These are phyloP conservation scores for Fusarium avenaceum DNA, from an alignment of 2,329 filamentous ascomycete species.

Conservation along the genomic window DNA sequence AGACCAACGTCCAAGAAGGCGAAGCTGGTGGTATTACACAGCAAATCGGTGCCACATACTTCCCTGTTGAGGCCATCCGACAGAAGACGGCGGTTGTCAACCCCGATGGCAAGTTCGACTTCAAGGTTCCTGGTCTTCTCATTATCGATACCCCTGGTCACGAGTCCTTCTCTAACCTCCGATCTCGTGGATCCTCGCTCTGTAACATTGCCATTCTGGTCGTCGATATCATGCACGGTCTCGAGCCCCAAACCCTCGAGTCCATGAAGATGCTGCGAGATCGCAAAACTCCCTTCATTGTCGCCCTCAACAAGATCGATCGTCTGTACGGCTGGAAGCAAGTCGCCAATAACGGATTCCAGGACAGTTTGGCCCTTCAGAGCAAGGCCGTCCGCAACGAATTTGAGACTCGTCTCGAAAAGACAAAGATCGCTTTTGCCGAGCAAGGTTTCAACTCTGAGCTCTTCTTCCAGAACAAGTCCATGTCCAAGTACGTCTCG, in stretches of 20 bases:
- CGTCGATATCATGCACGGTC: slow-evolving; percentile 99
- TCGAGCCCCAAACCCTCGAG: slow-evolving; percentile 96
- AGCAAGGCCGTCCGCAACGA: slow-evolving; percentile 94
- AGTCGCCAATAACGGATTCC: slow-evolving; percentile 98
- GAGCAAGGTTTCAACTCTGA: slow-evolving; percentile 99
- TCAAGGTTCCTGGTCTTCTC: slow-evolving; percentile 96
- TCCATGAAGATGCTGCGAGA: slow-evolving; percentile 96
- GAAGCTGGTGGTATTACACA: slow-evolving; percentile 99
- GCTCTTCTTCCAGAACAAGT: slow-evolving; percentile 97
- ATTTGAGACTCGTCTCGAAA: slow-evolving; percentile 88
- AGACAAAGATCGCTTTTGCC: slow-evolving; percentile 93
- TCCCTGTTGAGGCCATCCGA: slow-evolving; percentile 91
- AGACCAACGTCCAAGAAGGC: slow-evolving; percentile 98
- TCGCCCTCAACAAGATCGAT: slow-evolving; percentile 99
- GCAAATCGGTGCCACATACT: slow-evolving; percentile 99
- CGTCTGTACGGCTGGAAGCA: slow-evolving; percentile 99
- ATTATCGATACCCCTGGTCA: slow-evolving; percentile 99
- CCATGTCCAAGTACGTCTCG: slow-evolving; percentile 94
- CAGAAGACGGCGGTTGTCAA: slow-evolving; percentile 97
- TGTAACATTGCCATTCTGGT: slow-evolving; percentile 99
- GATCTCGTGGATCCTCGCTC: slow-evolving; percentile 95
- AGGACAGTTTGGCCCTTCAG: slow-evolving; percentile 89
- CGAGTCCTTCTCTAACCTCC: slow-evolving; percentile 99
- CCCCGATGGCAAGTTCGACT: slow-evolving; percentile 88
- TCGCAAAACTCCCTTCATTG: slow-evolving; percentile 96